phyloP scores from a whole-genome alignment of 768 basidiomycete species.

The Panaeolus cyanescens region DNA sequence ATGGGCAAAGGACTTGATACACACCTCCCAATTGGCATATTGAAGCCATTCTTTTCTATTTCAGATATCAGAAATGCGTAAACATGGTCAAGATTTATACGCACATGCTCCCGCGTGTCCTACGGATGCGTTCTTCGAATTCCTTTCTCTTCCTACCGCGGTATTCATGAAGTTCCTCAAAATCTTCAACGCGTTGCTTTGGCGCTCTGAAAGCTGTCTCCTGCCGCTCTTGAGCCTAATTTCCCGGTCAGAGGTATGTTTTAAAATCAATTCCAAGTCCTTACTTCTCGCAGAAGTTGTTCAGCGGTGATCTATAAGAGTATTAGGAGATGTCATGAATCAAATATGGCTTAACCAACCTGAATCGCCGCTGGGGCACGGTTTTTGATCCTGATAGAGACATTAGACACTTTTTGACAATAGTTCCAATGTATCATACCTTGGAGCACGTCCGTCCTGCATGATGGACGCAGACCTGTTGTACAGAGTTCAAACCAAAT shows the following conservation, averaged over 20 bases:
- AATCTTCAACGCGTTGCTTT: slow-evolving; percentile 94
- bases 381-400: slow-evolving; percentile 80
- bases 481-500: slow-evolving; percentile 1
- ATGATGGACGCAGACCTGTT: neutral
- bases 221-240: slow-evolving; percentile 94
- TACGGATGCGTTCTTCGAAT: slow-evolving; percentile 83
- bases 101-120: slow-evolving; percentile 80
- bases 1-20: slow-evolving; percentile 14
- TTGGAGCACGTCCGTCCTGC: slow-evolving; percentile 73
- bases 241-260: neutral
- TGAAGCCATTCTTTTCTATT: slow-evolving; percentile 83
- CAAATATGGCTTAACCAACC: slow-evolving; percentile 39
- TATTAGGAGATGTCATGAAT: slow-evolving; percentile 1
- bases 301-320: slow-evolving; percentile 88
- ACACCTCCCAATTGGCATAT: slow-evolving; percentile 84
- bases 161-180: slow-evolving; percentile 83
- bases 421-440: slow-evolving; percentile 39
- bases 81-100: slow-evolving; percentile 25
- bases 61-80: neutral
- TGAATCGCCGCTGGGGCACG: slow-evolving; percentile 93
- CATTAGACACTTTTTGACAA: slow-evolving; percentile 4
- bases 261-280: neutral
- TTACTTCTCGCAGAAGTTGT: slow-evolving; percentile 92
- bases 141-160: slow-evolving; percentile 85
- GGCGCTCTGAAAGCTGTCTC: slow-evolving; percentile 91